phyloP scores from a whole-genome alignment of 371 early-diverging fungal genomes.

The Blakeslea trispora region DNA sequence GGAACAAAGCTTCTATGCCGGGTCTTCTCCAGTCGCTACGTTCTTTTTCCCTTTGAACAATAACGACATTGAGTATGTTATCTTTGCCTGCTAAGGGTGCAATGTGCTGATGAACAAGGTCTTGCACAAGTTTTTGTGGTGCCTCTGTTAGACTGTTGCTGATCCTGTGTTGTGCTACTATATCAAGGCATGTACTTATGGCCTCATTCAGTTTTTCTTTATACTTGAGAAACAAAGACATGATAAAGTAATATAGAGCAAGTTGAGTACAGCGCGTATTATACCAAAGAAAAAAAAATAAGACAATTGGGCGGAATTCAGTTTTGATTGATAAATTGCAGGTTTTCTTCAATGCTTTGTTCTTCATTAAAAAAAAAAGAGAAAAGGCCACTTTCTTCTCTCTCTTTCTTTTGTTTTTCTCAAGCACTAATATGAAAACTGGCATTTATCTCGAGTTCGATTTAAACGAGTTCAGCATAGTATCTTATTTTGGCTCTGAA shows the following conservation, averaged over 20 bases:
- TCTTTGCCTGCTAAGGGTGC: slow-evolving; percentile 27
- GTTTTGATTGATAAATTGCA: neutral
- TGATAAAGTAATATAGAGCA: neutral
- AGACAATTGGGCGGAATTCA: neutral
- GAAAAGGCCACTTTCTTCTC: neutral
- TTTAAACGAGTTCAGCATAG: too few relatives aligned
- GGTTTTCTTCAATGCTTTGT: too few relatives aligned
- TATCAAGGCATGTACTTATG: slow-evolving; percentile 13
- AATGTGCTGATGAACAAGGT: slow-evolving; percentile 20
- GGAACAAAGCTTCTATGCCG: slow-evolving; percentile 43
- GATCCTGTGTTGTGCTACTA: slow-evolving; percentile 9
- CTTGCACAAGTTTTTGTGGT: slow-evolving; percentile 19
- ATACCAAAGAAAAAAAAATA: slow-evolving; percentile 3
- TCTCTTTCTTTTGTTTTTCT: too few relatives aligned
- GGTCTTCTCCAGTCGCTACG: slow-evolving; percentile 45
- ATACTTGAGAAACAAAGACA: slow-evolving; percentile 28
- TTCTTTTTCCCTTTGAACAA: slow-evolving; percentile 13
- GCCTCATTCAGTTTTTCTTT: slow-evolving; percentile 16
- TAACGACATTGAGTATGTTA: slow-evolving; percentile 16
- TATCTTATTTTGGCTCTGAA: too few relatives aligned
- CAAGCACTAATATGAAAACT: too few relatives aligned
- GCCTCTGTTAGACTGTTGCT: slow-evolving; percentile 3
- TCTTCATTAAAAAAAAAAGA: too few relatives aligned
- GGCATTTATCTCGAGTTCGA: too few relatives aligned
- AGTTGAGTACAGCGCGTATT: neutral